phyloP scores from a whole-genome alignment of 345 rosid genomes.

The Euphorbia peplus region DNA sequence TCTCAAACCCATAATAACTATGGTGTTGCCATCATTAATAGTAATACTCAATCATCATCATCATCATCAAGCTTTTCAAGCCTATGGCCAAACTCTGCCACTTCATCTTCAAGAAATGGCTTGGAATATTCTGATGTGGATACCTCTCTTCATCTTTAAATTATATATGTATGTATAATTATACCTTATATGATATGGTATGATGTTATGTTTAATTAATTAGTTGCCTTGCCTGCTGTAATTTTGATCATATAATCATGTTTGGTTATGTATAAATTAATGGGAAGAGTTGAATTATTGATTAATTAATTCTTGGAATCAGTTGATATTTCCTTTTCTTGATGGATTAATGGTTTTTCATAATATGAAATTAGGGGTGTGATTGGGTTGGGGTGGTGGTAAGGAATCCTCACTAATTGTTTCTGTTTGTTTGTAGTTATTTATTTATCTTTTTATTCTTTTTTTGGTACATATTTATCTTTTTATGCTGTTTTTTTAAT shows the following conservation, averaged over 20 bases:
- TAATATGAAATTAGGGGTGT: too few species aligned
- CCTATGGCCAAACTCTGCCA: slow-evolving; percentile 31
- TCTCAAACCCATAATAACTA: slow-evolving; percentile 17
- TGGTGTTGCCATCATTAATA: slow-evolving; percentile 11
- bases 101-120: slow-evolving; percentile 10
- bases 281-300: slow-evolving; percentile 11
- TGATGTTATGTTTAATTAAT: not conserved
- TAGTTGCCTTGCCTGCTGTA: not conserved
- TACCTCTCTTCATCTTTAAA: slow-evolving; percentile 73
- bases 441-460: not conserved
- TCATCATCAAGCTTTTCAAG: not conserved
- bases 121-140: slow-evolving; percentile 58
- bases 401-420: not conserved
- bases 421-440: not conserved
- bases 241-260: slow-evolving; percentile 1
- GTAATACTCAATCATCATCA: slow-evolving; percentile 17
- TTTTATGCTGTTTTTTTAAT: too few species aligned
- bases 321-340: not conserved
- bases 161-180: slow-evolving; percentile 1
- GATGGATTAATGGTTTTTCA: too few species aligned
- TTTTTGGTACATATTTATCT: too few species aligned
- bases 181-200: not conserved
- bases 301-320: too few species aligned
- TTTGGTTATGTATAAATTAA: slow-evolving; percentile 9
- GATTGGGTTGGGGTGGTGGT: not conserved